phyloP scores from a whole-genome alignment of 2,329 filamentous ascomycete species.

The Graphiopsis chlorocephala region DNA sequence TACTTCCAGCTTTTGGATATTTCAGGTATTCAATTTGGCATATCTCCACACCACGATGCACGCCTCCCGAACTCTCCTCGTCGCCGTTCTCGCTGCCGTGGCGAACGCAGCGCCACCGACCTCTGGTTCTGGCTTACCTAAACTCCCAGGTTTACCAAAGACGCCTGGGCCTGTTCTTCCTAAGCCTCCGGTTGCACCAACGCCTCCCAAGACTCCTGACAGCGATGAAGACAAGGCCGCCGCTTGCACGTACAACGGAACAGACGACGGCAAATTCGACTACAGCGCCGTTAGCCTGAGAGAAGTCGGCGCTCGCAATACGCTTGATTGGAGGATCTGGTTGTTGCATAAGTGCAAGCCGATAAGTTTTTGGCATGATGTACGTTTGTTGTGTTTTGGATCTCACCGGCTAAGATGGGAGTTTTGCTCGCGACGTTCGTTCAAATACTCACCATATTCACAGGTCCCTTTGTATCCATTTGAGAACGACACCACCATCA shows the following conservation, averaged over 20 bases:
- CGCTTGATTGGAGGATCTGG: conserved; percentile 94
- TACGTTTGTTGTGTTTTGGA: conserved; percentile 41
- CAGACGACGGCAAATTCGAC: conserved; percentile 47
- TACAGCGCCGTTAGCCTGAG: conserved; percentile 64
- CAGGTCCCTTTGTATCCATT: conserved; percentile 82
- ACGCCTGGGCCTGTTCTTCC: neutral
- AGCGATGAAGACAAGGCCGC: neutral
- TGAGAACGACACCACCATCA: conserved; percentile 77
- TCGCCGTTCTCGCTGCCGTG: neutral
- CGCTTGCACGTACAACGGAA: conserved; percentile 9
- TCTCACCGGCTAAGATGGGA: neutral
- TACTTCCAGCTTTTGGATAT: neutral
- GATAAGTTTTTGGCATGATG: conserved; percentile 95
- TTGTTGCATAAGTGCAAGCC: conserved; percentile 95
- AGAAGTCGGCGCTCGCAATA: conserved; percentile 87
- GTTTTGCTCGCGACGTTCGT: too few species aligned
- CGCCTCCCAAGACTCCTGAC: neutral
- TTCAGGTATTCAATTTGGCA: neutral
- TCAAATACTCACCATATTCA: neutral
- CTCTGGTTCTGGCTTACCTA: neutral
- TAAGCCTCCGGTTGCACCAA: neutral
- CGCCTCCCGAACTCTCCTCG: neutral
- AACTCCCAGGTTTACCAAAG: neutral
- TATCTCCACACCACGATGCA: conserved; percentile 1
- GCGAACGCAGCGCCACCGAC: conserved; percentile 6